Conservation (phyloP, 2,329 filamentous ascomycete species). For the Chalaropsis ovoidea region DNA sequence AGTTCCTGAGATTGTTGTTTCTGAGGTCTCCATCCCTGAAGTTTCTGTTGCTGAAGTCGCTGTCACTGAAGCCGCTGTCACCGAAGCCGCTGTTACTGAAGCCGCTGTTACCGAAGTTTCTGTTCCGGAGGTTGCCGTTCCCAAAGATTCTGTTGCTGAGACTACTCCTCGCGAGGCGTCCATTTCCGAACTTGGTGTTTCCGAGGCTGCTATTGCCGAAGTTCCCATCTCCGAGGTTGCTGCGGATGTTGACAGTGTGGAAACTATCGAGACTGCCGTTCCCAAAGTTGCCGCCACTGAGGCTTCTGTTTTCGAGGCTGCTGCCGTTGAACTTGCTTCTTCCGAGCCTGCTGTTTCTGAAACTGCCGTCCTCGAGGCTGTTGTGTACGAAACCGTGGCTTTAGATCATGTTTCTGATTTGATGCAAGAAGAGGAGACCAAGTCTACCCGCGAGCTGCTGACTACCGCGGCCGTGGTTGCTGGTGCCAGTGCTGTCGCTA, state of each 20-base stretch:
- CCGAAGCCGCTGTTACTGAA: background rate
- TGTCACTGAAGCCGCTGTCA: background rate
- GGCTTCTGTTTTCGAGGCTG: background rate
- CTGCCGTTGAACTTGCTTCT: background rate
- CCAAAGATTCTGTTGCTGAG: background rate
- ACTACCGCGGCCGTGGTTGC: background rate
- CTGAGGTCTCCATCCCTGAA: background rate
- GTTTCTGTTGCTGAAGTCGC: constrained; percentile 5
- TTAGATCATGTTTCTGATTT: background rate
- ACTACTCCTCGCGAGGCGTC: background rate
- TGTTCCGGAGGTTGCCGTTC: background rate
- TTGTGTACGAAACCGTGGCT: background rate
- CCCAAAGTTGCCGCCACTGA: background rate
- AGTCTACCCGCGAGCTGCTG: background rate
- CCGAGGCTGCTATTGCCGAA: too few species aligned
- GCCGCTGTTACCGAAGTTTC: constrained; percentile 15
- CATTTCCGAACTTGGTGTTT: too few species aligned
- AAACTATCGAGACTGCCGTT: background rate
- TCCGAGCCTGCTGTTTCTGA: background rate
- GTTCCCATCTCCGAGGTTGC: background rate
- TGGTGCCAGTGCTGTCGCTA: background rate
- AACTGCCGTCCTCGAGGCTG: background rate
- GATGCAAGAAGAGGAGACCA: background rate
- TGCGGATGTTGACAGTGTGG: too few species aligned
- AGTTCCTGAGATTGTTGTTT: background rate